Base-by-base conservation (phyloP, 2,329 filamentous ascomycete species). In the Microsporum audouinii region DNA sequence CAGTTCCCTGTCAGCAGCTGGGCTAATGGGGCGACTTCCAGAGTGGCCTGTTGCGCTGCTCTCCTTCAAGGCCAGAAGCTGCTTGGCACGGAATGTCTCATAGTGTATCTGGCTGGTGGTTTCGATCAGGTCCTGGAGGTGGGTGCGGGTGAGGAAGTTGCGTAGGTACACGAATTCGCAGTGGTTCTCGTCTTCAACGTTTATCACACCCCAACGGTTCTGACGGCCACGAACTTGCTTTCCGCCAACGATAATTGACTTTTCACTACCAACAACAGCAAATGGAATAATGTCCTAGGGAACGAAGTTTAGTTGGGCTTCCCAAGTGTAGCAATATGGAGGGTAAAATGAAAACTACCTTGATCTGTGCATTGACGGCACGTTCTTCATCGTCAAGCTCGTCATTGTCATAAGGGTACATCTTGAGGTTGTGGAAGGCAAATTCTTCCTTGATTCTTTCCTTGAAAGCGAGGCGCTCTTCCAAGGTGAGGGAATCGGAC, bases 361-460 rank as follows among this genome's bases (percentile, higher is more conserved):
- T 97, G 80, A 99, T 99, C 74, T 95, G 89, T 63, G 85, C 86
- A 80, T 97, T 97, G 78, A 95, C 82, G 64, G 87, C 86, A 70
- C 90, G 88, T 81, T 99, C 94, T 81, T 99, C 94, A 66, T 94
- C 88, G 73, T 99, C 94, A 69, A 97, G 88, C 82, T 99, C 94
- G 71, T 99, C 94, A 74, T 96, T 97, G 77, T 99, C 94, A 77
- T 99, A 99, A 63, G 94, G 94, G 82, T 95, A 99, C 94, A 99
- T 99, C 83, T 96, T 92, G 72, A 99, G 85, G 83, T 97, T 97
- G 85, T 99, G 94, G 88, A 99, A 99, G 62, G 89, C 82, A 76
- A 99, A 99, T 77, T 99, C 94, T 82, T 97, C 94, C 88, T 96
- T 96, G 82, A 99, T 99, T 76, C 88, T 85, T 80, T 96, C 90